phyloP scores from a whole-genome alignment of 371 early-diverging fungal species.

The Mortierella sp. region DNA sequence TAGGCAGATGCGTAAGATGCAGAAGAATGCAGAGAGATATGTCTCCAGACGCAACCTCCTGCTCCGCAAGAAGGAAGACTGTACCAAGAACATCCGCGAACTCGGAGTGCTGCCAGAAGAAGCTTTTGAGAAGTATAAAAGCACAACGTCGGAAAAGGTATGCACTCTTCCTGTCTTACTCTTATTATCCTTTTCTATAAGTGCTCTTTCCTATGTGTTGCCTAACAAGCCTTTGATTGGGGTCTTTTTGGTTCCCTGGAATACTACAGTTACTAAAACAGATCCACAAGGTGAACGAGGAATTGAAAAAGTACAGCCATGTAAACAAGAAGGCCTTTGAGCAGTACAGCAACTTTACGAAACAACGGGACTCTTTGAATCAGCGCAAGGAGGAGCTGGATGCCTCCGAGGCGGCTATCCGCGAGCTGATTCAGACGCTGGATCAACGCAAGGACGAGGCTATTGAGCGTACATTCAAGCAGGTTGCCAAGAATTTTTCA shows the following conservation, averaged over 20 bases:
- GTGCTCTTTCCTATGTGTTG: not conserved
- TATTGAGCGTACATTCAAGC: slow-evolving; percentile 94
- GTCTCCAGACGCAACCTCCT: slow-evolving; percentile 80
- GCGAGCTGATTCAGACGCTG: slow-evolving; percentile 85
- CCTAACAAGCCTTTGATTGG: no score
- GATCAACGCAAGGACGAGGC: slow-evolving; percentile 97
- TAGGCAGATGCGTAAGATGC: slow-evolving; percentile 58
- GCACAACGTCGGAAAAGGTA: slow-evolving; percentile 62
- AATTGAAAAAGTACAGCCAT: slow-evolving; percentile 87
- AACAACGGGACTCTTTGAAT: slow-evolving; percentile 85
- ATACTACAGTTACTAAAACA: slow-evolving; percentile 65
- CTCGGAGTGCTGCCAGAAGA: slow-evolving; percentile 97
- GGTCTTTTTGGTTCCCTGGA: not conserved
- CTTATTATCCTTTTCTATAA: not conserved
- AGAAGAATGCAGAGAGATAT: slow-evolving; percentile 80
- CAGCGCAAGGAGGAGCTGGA: slow-evolving; percentile 90
- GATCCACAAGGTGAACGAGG: slow-evolving; percentile 87
- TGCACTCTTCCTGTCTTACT: not conserved
- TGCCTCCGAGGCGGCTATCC: slow-evolving; percentile 82
- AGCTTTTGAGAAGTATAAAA: slow-evolving; percentile 80
- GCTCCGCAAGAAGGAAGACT: slow-evolving; percentile 88
- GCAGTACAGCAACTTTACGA: slow-evolving; percentile 93
- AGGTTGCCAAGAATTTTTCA: slow-evolving; percentile 88
- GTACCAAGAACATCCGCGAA: slow-evolving; percentile 88
- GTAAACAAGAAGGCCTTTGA: slow-evolving; percentile 99